Evolutionary conservation across 1,284 basidiomycete genomes (phyloP).

Genomic region (Pyrrhoderma lamaoense): DNA sequence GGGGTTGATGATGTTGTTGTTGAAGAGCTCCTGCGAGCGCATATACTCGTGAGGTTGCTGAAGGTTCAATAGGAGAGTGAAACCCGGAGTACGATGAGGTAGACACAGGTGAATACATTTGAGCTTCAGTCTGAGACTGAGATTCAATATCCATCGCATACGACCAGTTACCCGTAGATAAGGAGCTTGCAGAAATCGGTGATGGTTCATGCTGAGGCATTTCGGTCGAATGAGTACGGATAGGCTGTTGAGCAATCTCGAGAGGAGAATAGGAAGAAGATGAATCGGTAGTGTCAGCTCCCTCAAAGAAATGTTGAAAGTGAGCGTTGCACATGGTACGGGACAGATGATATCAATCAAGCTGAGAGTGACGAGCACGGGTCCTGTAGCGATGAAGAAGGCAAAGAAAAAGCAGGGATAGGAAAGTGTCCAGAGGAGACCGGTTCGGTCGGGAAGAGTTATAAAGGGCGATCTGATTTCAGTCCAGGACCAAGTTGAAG

Average conservation of each 20-base stretch:
- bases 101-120: conserved; percentile 9
- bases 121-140: not conserved
- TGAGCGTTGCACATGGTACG: conserved; percentile 9
- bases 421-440: not conserved
- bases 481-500: not conserved
- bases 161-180: conserved; percentile 1
- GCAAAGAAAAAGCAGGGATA: not conserved
- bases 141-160: not conserved
- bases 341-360: not conserved
- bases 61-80: conserved; percentile 8
- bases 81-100: conserved; percentile 2
- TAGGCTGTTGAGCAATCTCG: not conserved
- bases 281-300: not conserved
- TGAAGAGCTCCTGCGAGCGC: conserved; percentile 15
- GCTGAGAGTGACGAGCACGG: not conserved
- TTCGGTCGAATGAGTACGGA: not conserved
- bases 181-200: not conserved
- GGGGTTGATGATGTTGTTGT: not conserved
- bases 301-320: conserved; percentile 9
- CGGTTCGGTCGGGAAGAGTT: conserved; percentile 6
- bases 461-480: conserved; percentile 15
- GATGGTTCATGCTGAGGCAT: not conserved
- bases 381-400: not conserved
- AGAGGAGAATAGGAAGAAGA: conserved; percentile 3
- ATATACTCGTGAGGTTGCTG: conserved; percentile 8